These are phyloP conservation scores for Phylloporus arenicola DNA, from an alignment of 768 basidiomycete species.

Conservation along the genomic window DNA sequence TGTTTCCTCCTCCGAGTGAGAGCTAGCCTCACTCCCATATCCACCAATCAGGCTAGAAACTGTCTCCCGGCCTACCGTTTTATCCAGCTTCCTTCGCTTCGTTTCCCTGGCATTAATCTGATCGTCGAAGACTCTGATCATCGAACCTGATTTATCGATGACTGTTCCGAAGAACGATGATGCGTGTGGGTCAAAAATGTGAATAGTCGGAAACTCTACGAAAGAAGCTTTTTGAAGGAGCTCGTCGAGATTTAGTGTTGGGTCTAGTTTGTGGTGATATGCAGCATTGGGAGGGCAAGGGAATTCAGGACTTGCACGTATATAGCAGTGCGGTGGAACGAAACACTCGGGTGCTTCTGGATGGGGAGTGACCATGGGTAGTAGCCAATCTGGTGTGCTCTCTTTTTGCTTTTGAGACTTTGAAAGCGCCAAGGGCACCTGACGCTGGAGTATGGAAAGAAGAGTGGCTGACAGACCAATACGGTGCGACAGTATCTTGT, in stretches of 20 bases:
- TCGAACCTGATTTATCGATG: constrained; percentile 49
- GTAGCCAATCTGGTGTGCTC: constrained; percentile 50
- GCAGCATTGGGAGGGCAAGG: constrained; percentile 25
- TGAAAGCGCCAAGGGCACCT: constrained; percentile 27
- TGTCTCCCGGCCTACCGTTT: constrained; percentile 46
- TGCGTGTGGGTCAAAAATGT: constrained; percentile 58
- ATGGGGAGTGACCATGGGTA: constrained; percentile 46
- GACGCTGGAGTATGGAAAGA: constrained; percentile 43
- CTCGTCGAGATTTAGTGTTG: constrained; percentile 39
- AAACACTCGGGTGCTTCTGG: constrained; percentile 54
- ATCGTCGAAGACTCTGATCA: constrained; percentile 8
- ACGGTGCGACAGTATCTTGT: constrained; percentile 58
- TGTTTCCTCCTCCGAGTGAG: constrained; percentile 27
- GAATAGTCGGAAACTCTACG: constrained; percentile 80
- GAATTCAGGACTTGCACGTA: constrained; percentile 40
- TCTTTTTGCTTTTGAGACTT: constrained; percentile 44
- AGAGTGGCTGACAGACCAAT: constrained; percentile 49
- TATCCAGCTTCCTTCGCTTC: constrained; percentile 57
- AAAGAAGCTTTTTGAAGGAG: constrained; percentile 60
- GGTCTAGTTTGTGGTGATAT: constrained; percentile 55
- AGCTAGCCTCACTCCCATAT: constrained; percentile 51
- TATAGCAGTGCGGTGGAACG: constrained; percentile 53
- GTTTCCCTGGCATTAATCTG: constrained; percentile 28
- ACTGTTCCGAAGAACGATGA: constrained; percentile 51
- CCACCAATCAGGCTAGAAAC: constrained; percentile 55